phyloP scores from a whole-genome alignment of 2,329 filamentous ascomycete genomes.

The Cryphonectria japonica region DNA sequence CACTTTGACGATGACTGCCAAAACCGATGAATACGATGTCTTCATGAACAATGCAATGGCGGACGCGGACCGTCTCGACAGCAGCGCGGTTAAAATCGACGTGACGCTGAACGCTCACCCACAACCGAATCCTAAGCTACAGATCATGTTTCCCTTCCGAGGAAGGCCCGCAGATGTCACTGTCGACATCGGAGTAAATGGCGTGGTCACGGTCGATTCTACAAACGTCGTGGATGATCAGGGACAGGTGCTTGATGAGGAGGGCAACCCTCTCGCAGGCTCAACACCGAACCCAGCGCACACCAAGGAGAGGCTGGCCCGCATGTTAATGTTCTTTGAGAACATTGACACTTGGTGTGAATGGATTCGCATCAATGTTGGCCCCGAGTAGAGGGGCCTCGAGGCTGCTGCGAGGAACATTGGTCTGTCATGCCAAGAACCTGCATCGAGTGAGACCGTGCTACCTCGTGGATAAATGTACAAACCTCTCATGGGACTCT shows the following conservation, averaged over 20 bases:
- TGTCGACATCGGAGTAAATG: constrained; percentile 63
- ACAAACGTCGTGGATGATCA: constrained; percentile 55
- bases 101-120: constrained; percentile 55
- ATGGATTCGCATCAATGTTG: constrained; percentile 49
- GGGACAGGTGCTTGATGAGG: constrained; percentile 28
- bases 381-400: constrained; percentile 28
- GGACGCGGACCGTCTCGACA: constrained; percentile 22
- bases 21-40: constrained; percentile 27
- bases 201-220: constrained; percentile 59
- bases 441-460: not conserved
- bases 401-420: not conserved
- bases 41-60: constrained; percentile 21
- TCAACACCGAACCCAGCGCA: constrained; percentile 18
- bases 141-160: constrained; percentile 58
- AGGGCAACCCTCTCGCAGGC: constrained; percentile 39
- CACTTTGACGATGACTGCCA: constrained; percentile 23
- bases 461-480: not conserved
- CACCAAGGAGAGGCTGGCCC: constrained; percentile 48
- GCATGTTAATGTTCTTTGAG: constrained; percentile 53
- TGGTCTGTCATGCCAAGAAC: not conserved
- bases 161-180: constrained; percentile 55
- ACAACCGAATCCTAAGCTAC: constrained; percentile 49
- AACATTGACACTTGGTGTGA: constrained; percentile 58
- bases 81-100: constrained; percentile 46
- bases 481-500: not conserved